Conservation (phyloP, 441 rosid species). For the Biscutella laevigata region DNA sequence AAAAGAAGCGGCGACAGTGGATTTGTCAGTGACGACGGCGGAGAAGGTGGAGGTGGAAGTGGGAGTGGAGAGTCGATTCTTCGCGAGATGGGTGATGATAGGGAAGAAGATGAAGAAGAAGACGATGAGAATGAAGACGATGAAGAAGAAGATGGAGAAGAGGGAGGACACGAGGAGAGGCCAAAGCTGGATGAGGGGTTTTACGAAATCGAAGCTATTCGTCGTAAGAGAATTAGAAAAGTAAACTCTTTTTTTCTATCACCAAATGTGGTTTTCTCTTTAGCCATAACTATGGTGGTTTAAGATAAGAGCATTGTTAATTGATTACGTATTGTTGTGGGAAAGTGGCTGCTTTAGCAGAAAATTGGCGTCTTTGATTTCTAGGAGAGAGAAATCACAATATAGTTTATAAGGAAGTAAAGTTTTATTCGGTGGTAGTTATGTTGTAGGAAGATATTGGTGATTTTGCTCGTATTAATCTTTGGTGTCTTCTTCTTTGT, state of each 20-base stretch:
- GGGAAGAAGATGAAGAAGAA: constrained; percentile 28
- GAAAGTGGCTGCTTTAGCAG: not conserved
- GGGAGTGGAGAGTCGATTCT: constrained; percentile 15
- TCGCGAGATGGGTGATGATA: constrained; percentile 26
- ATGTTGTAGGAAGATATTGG: not conserved
- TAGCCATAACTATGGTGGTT: not conserved
- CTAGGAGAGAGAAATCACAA: not conserved
- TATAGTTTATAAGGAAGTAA: not conserved
- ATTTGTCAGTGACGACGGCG: constrained; percentile 19
- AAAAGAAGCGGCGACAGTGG: constrained; percentile 20
- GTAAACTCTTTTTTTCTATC: constrained; percentile 27
- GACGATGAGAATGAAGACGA: constrained; percentile 33
- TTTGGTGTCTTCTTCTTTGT: constrained; percentile 11
- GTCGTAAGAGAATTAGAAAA: constrained; percentile 84
- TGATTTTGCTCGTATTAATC: constrained; percentile 3
- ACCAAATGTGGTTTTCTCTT: not conserved
- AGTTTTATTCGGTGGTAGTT: not conserved
- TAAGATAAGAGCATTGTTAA: not conserved
- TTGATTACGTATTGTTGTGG: constrained; percentile 4
- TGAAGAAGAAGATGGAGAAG: constrained; percentile 30
- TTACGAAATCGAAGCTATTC: constrained; percentile 94
- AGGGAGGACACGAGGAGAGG: constrained; percentile 40
- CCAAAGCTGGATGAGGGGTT: constrained; percentile 86
- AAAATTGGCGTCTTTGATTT: not conserved
- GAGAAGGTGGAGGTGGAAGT: constrained; percentile 5